These are phyloP conservation scores for Microsporum audouinii DNA, from an alignment of 2,329 filamentous ascomycete species.

Conservation along the genomic window DNA sequence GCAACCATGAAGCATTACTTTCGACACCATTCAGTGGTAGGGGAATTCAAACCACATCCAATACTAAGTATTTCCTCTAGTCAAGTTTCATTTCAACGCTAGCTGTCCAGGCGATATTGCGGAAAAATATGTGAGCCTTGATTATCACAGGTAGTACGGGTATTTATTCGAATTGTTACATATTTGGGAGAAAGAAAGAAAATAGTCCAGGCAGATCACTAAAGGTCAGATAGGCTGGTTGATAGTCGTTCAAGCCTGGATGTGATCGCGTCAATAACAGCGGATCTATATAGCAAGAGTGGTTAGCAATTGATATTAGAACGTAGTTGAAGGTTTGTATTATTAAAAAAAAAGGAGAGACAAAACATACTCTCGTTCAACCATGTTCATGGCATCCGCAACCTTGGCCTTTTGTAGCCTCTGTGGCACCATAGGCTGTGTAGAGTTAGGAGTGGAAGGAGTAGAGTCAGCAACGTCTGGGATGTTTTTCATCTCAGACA, in stretches of 20 bases:
- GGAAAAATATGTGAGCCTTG: background rate
- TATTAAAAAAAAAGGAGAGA: background rate
- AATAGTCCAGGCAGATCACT: background rate
- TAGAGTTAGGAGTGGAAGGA: conserved; percentile 17
- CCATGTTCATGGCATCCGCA: conserved; percentile 39
- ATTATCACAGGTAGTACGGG: background rate
- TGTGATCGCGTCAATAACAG: conserved; percentile 35
- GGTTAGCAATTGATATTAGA: background rate
- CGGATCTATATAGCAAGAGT: conserved; percentile 22
- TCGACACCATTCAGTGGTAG: too few relatives aligned
- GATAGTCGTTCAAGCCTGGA: conserved; percentile 31
- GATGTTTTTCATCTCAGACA: conserved; percentile 25
- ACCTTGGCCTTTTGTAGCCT: conserved; percentile 37
- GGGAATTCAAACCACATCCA: too few relatives aligned
- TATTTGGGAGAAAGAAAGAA: background rate
- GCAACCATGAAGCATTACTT: too few relatives aligned
- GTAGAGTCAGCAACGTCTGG: conserved; percentile 22
- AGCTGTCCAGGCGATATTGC: background rate
- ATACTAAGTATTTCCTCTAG: background rate
- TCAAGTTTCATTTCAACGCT: background rate
- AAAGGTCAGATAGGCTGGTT: conserved; percentile 19
- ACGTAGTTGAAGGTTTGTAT: background rate
- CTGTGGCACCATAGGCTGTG: conserved; percentile 28
- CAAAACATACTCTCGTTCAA: conserved; percentile 37
- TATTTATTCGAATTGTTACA: background rate